These are phyloP conservation scores for Anthostomella pinea DNA, from an alignment of 2,329 filamentous ascomycete genomes.

Conservation along the genomic window DNA sequence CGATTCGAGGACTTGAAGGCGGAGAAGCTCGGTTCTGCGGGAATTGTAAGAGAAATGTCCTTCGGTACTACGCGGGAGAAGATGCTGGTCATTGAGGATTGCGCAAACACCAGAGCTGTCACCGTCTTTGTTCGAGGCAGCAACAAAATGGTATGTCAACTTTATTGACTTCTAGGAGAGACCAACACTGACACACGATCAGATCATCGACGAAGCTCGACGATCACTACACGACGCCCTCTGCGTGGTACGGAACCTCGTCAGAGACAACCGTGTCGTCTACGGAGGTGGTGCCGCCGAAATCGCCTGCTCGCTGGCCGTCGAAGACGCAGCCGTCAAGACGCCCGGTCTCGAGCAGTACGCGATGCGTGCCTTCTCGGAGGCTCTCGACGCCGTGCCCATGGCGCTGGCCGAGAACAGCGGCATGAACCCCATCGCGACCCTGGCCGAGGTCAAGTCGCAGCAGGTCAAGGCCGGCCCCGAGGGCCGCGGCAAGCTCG, in stretches of 20 bases:
- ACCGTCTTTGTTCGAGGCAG: constrained; percentile 95
- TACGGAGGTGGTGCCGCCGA: constrained; percentile 97
- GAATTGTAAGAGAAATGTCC: constrained; percentile 88
- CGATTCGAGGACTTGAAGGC: constrained; percentile 91
- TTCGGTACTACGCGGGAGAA: constrained; percentile 98
- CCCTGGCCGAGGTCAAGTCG: constrained; percentile 90
- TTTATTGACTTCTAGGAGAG: too few relatives aligned
- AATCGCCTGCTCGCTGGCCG: constrained; percentile 93
- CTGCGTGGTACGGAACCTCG: constrained; percentile 95
- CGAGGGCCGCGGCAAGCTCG: constrained; percentile 59
- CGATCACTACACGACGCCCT: constrained; percentile 95
- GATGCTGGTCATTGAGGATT: constrained; percentile 99
- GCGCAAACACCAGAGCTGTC: constrained; percentile 93
- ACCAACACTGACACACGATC: too few relatives aligned
- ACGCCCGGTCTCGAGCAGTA: constrained; percentile 98
- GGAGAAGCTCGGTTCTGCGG: constrained; percentile 87
- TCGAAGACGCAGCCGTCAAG: constrained; percentile 92
- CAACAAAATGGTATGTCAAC: constrained; percentile 88
- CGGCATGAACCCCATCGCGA: constrained; percentile 92
- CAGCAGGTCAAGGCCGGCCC: constrained; percentile 78
- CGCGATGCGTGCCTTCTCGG: constrained; percentile 95
- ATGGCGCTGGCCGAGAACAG: constrained; percentile 98
- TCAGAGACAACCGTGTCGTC: constrained; percentile 93
- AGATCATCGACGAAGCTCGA: constrained; percentile 99
- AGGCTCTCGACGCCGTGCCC: constrained; percentile 88